Base-by-base conservation (phyloP, 2,329 filamentous ascomycete genomes). In the Epichloe sibirici region DNA sequence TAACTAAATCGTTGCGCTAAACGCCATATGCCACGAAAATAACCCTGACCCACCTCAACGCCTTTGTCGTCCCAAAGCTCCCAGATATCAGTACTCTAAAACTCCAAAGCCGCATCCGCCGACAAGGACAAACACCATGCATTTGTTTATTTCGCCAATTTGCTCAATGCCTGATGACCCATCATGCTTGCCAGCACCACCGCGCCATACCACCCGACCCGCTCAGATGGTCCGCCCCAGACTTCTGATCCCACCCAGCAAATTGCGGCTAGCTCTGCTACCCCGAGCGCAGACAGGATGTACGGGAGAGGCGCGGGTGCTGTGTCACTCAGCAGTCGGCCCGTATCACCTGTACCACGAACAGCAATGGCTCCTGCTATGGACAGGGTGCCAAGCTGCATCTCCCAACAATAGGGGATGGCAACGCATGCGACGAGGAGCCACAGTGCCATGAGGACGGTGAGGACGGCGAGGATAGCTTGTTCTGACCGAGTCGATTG, bases 201-300 rank as follows among this genome's bases (percentile, higher is more conserved):
- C 2, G 59, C 45, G 7, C 66, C 66, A 35, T 66, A 64, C 45
- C 52, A 55, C 0, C 55, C 58, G 9, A 63, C 57, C 3, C 62
- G 45, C 5, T 37, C 57, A 4, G 52, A 38, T 6, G 58, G 56
- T 3, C 56, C 58, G 39, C 57, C 59, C 62, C 64, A 69, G 8
- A 63, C 58, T 47, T 65, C 58, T 56, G 62, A 65, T 1, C 56
- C 65, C 4, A 67, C 57, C 65, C 65, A 68, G 53, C 66, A 69
- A 2, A 68, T 53, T 13, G 60, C 61, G 0, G 62, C 61, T 6
- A 69, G 52, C 54, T 69, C 67, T 0, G 58, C 49, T 0, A 67
- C 63, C 8, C 64, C 64, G 23, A 68, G 38, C 3, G 59, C 58
- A 8, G 66, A 64, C 11, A 61, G 25, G 8, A 49, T 21, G 55